Evolutionary conservation across 768 basidiomycete species (phyloP).

Genomic region (Pulveroboletus sp.): DNA sequence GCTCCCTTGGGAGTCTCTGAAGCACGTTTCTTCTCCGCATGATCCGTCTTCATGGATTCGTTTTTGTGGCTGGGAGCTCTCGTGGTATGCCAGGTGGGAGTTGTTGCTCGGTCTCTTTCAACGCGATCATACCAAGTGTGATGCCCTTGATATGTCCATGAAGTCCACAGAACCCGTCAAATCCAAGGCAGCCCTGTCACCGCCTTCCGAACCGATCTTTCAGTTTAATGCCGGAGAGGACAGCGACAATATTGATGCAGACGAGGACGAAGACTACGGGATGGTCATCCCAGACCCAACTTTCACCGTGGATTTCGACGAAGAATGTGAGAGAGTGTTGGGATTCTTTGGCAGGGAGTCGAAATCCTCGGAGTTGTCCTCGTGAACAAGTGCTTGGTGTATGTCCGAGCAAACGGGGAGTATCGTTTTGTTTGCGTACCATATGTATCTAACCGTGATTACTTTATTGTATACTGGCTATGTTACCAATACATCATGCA

Average conservation of each 20-base stretch:
- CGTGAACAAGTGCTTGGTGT: neutral
- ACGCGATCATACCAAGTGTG: slow-evolving; percentile 21
- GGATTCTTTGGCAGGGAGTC: slow-evolving; percentile 21
- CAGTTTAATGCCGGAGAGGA: slow-evolving; percentile 22
- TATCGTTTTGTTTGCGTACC: slow-evolving; percentile 18
- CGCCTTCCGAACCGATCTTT: slow-evolving; percentile 11
- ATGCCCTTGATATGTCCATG: neutral
- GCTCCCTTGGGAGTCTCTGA: neutral
- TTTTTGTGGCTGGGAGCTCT: slow-evolving; percentile 37
- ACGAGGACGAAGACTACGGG: slow-evolving; percentile 30
- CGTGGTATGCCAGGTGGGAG: slow-evolving; percentile 54
- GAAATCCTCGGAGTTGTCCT: neutral
- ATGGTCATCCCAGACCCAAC: slow-evolving; percentile 12
- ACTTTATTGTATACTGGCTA: slow-evolving; percentile 2
- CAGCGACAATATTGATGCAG: slow-evolving; percentile 10
- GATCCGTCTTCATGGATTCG: slow-evolving; percentile 8
- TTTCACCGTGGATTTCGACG: slow-evolving; percentile 19
- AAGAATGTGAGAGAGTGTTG: slow-evolving; percentile 24
- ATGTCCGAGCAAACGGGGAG: neutral
- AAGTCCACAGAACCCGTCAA: neutral
- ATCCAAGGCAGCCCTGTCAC: neutral
- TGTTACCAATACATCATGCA: slow-evolving; percentile 2
- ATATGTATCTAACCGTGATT: slow-evolving; percentile 15
- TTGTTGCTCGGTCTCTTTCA: slow-evolving; percentile 42
- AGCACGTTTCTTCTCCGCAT: slow-evolving; percentile 8